These are phyloP conservation scores for Nakaseomyces bracarensis DNA, from an alignment of 1,139 yeast genomes.

Conservation along the genomic window DNA sequence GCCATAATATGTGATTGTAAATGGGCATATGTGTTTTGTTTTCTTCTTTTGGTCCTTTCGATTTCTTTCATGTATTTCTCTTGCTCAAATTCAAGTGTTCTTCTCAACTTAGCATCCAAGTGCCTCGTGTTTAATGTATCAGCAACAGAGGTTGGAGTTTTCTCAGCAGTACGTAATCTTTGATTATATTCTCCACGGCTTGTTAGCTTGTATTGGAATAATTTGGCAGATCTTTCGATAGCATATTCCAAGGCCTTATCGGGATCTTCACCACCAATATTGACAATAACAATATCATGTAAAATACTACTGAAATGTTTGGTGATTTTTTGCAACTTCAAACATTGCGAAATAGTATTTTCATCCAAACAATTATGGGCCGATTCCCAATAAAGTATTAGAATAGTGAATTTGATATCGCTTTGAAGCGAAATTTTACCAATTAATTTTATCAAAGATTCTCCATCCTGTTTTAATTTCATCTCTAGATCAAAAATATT, in stretches of 20 bases:
- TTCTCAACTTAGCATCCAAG: constrained; percentile 26
- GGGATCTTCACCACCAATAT: constrained; percentile 24
- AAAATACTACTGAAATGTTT: constrained; percentile 23
- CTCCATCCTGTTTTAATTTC: constrained; percentile 31
- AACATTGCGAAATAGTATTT: constrained; percentile 17
- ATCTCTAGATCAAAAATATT: constrained; percentile 30
- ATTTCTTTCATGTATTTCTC: constrained; percentile 9
- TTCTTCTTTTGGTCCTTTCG: constrained; percentile 13
- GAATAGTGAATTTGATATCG: constrained; percentile 29
- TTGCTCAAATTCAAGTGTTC: constrained; percentile 23
- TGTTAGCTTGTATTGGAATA: constrained; percentile 22
- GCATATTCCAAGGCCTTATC: constrained; percentile 22
- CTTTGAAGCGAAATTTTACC: constrained; percentile 32
- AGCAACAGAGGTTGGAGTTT: constrained; percentile 10
- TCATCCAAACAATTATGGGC: constrained; percentile 24
- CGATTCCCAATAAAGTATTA: constrained; percentile 35
- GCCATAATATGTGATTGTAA: constrained; percentile 27
- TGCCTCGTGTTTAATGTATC: constrained; percentile 11
- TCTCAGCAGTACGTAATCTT: constrained; percentile 14
- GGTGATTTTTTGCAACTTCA: constrained; percentile 24
- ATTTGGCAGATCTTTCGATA: constrained; percentile 18
- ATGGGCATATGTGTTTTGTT: constrained; percentile 27
- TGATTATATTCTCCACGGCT: constrained; percentile 25
- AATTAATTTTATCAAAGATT: constrained; percentile 30
- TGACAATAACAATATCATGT: constrained; percentile 23